These are phyloP conservation scores for Glebionis coronaria DNA, from an alignment of 129 eudicot genomes.

Conservation along the genomic window DNA sequence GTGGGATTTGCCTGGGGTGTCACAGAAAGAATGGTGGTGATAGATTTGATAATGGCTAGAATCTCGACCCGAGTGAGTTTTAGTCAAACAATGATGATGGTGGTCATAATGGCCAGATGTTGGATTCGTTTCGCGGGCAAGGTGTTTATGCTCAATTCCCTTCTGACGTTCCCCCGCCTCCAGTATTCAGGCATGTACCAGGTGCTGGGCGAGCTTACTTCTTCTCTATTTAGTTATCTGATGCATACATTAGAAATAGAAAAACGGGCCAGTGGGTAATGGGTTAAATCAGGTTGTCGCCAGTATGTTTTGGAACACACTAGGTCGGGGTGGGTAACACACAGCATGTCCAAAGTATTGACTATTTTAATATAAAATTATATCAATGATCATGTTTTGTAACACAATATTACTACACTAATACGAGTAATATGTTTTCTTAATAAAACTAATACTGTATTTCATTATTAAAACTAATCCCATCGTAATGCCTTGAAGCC, in stretches of 20 bases:
- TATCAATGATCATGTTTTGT: too few species aligned
- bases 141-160: conserved; percentile 69
- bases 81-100: conserved; percentile 52
- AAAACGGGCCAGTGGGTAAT: neutral
- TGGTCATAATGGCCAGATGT: conserved; percentile 64
- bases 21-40: conserved; percentile 68
- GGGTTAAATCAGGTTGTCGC: neutral
- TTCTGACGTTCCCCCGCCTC: conserved; percentile 90
- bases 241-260: neutral
- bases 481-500: too few species aligned
- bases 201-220: conserved; percentile 78
- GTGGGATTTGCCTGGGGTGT: too few species aligned
- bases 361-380: too few species aligned
- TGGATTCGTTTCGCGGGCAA: conserved; percentile 70
- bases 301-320: neutral
- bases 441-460: neutral
- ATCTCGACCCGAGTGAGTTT: conserved; percentile 56
- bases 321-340: neutral
- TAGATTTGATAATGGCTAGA: conserved; percentile 70
- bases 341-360: too few species aligned
- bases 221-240: neutral
- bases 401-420: too few species aligned
- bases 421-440: too few species aligned
- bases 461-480: too few species aligned
- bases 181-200: conserved; percentile 96